A percentile compares a stretch with the other conserved stretches of the same genome.
Evolutionary conservation across 1,284 basidiomycete genomes (phyloP).

Genomic region (Papiliotrema flavescens): DNA sequence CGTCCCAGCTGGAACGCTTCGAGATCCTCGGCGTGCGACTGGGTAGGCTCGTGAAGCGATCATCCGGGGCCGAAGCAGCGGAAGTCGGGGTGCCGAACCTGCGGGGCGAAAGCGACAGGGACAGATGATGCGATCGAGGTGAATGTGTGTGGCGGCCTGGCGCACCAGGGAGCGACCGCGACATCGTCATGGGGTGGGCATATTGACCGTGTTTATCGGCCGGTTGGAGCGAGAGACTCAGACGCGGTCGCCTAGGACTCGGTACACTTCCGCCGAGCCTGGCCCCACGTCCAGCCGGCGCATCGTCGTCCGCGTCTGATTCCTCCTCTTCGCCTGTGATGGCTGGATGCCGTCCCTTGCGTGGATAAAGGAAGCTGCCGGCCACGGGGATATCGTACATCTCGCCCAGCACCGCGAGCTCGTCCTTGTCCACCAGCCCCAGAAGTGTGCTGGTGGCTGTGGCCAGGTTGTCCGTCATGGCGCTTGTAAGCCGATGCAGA

Average conservation of each 20-base stretch:
- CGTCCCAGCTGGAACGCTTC: constrained; percentile 25
- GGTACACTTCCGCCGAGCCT: constrained; percentile 3
- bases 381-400: constrained; percentile 44
- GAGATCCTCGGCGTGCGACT: constrained; percentile 27
- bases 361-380: constrained; percentile 14
- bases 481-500: constrained; percentile 32
- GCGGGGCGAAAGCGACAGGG: constrained; percentile 1
- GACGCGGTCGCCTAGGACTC: constrained; percentile 3
- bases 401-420: constrained; percentile 34
- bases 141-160: neutral
- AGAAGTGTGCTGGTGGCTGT: constrained; percentile 33
- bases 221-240: neutral
- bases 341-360: neutral
- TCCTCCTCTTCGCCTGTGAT: neutral
- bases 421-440: constrained; percentile 28
- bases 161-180: constrained; percentile 3
- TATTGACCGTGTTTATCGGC: neutral
- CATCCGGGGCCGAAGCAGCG: constrained; percentile 8
- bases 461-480: constrained; percentile 41
- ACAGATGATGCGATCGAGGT: constrained; percentile 7
- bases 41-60: constrained; percentile 40
- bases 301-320: neutral
- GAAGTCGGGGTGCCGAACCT: neutral
- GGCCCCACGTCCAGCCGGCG: neutral
- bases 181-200: constrained; percentile 1